Conservation (phyloP, 1,284 basidiomycete genomes). For the Paramarasmius palmivorus region DNA sequence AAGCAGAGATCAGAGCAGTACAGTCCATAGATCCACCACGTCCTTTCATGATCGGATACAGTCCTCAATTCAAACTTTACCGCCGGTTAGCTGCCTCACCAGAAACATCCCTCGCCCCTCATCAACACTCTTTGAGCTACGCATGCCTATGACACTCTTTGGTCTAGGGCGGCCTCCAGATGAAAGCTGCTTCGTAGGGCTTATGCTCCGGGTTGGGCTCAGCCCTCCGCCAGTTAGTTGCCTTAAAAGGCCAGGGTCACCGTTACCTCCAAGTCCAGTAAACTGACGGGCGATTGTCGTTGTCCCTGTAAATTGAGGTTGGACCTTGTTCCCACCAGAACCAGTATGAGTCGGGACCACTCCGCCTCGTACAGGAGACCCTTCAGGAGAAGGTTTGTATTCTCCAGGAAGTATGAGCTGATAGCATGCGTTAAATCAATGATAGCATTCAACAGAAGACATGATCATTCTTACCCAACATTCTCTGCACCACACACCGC, state of each 20-base stretch:
- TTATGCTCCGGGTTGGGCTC: slow-evolving; percentile 59
- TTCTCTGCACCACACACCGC: slow-evolving; percentile 79
- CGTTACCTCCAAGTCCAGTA: slow-evolving; percentile 52
- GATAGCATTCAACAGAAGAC: slow-evolving; percentile 4
- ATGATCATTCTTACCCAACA: slow-evolving; percentile 58
- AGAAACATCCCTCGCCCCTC: slow-evolving; percentile 68
- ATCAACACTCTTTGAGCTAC: slow-evolving; percentile 55
- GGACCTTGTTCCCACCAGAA: slow-evolving; percentile 37
- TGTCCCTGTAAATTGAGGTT: slow-evolving; percentile 61
- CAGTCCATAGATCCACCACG: neutral
- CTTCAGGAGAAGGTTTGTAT: slow-evolving; percentile 45
- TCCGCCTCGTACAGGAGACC: slow-evolving; percentile 46
- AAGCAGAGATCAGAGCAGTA: slow-evolving; percentile 8
- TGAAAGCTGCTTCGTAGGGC: slow-evolving; percentile 60
- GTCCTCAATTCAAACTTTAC: slow-evolving; percentile 23
- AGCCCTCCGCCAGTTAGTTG: slow-evolving; percentile 48
- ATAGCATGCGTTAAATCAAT: slow-evolving; percentile 11
- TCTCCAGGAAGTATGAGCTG: slow-evolving; percentile 60
- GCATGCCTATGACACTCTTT: slow-evolving; percentile 64
- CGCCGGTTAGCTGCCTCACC: slow-evolving; percentile 71
- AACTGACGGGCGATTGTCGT: slow-evolving; percentile 76
- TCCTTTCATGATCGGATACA: neutral
- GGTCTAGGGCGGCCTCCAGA: slow-evolving; percentile 44
- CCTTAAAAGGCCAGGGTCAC: slow-evolving; percentile 17
- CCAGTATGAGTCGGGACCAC: slow-evolving; percentile 50